These are phyloP conservation scores for Tuber brumale DNA, from an alignment of 495 filamentous ascomycete species.

Conservation along the genomic window DNA sequence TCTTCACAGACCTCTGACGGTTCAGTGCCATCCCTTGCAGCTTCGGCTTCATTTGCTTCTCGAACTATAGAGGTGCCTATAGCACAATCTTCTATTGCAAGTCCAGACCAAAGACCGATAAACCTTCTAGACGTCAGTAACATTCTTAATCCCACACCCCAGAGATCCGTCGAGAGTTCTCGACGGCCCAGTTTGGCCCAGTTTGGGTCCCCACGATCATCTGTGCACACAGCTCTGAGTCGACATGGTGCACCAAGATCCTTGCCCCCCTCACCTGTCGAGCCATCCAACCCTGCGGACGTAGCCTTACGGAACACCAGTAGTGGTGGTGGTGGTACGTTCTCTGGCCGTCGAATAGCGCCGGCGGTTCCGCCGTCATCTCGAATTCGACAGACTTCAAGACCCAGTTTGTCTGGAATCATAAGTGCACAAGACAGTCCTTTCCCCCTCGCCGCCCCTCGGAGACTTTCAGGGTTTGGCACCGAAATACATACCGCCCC, in stretches of 20 bases:
- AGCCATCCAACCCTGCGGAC: conserved; percentile 33
- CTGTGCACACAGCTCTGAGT: conserved; percentile 19
- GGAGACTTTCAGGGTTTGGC: conserved; percentile 27
- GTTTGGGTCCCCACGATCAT: conserved; percentile 34
- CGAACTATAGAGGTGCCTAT: conserved; percentile 27
- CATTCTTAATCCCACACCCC: conserved; percentile 40
- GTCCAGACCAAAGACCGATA: conserved; percentile 35
- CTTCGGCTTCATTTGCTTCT: conserved; percentile 30
- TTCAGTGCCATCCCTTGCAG: conserved; percentile 31
- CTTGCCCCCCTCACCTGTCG: conserved; percentile 37
- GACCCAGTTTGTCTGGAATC: conserved; percentile 35
- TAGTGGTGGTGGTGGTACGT: conserved; percentile 26
- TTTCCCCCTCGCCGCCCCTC: conserved; percentile 31
- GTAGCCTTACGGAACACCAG: conserved; percentile 17
- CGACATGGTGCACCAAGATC: conserved; percentile 35
- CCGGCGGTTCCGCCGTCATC: conserved; percentile 31
- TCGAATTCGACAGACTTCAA: conserved; percentile 29
- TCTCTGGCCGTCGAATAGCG: conserved; percentile 32
- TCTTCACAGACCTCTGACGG: conserved; percentile 36
- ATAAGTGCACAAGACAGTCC: conserved; percentile 37
- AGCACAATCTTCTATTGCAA: conserved; percentile 29
- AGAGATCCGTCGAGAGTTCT: conserved; percentile 35
- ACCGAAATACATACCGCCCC: conserved; percentile 21
- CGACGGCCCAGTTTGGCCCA: conserved; percentile 35
- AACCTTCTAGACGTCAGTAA: conserved; percentile 38